These are phyloP conservation scores for Musa balbisiana DNA, from an alignment of 202 grass and related monocot species.

Conservation along the genomic window DNA sequence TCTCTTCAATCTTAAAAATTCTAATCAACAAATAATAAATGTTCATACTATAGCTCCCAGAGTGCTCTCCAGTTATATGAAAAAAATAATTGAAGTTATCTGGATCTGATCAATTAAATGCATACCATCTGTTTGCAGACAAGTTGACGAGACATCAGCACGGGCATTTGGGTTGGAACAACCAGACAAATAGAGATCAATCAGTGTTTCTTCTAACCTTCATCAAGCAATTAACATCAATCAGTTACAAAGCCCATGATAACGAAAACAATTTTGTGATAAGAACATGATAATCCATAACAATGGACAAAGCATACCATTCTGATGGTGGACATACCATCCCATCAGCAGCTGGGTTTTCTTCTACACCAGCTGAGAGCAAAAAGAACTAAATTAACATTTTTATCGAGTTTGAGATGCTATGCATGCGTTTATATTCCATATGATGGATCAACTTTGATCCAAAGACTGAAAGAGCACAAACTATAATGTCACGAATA, in stretches of 20 bases:
- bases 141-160: conserved; percentile 22
- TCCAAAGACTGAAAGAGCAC: not conserved
- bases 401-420: not conserved
- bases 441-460: not conserved
- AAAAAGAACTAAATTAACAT: conserved; percentile 13
- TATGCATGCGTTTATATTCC: not conserved
- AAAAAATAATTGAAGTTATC: conserved; percentile 18
- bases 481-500: not conserved
- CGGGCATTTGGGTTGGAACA: conserved; percentile 39
- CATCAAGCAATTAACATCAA: not conserved
- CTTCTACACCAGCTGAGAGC: conserved; percentile 28
- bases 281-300: not conserved
- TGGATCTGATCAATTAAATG: conserved; percentile 2
- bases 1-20: no score
- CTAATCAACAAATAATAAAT: no score
- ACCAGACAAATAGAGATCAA: conserved; percentile 84
- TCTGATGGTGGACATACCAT: conserved; percentile 44
- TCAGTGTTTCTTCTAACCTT: conserved; percentile 84
- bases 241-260: conserved; percentile 5
- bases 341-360: conserved; percentile 24
- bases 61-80: not conserved
- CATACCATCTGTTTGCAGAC: conserved; percentile 31
- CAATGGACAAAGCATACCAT: conserved; percentile 40
- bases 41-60: not conserved
- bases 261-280: conserved; percentile 6